Evolutionary conservation across 345 rosid species (phyloP), one percentile per base, ranked within the genome.

Genomic region (Carallia brachiata): DNA sequence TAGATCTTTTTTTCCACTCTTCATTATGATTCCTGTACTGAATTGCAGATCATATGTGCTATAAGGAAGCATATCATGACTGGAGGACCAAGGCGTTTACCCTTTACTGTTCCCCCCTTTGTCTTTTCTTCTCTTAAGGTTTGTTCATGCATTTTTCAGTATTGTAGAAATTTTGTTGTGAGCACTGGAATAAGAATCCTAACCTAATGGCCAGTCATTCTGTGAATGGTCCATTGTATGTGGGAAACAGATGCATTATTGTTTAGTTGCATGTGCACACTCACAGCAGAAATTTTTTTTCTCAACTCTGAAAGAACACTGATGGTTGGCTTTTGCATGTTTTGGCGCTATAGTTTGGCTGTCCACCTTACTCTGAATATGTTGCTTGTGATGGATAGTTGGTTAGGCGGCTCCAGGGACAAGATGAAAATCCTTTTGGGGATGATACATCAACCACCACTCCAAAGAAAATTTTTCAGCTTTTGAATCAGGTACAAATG

Each of bases 351-450:
- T 66, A 36, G 31, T 68, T 73, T n/a, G 62, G 18, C 23, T 58
- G 30, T 15, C 34, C 65, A 52, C 48, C 60, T 50, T 56, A 52
- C 69, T 61, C 31, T 63, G 18, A 7, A 5, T 40, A 12, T 52
- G 7, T 36, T 63, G 27, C 63, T 30, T 80, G 63, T 67, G 32
- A 50, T 62, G 65, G 73, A 61, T 84, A 93, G 98, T 82, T 95
- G 80, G 84, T 88, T 65, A 86, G 95, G 86, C 88, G 83, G 68
- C 75, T 95, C 79, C 98, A 94, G 81, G 96, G 82, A 62, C 92
- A 84, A 72, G 98, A 92, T 61, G 97, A 92, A 80, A 95, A 95
- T 82, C 99, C 99, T 67, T 95, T 95, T 72, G 99, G 91, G 52
- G 90, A 87, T 58, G 92, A 88, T 70, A 83, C 78, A 80, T 79